These are phyloP conservation scores for Curvularia sp. DNA, from an alignment of 2,329 filamentous ascomycete species.

Conservation along the genomic window DNA sequence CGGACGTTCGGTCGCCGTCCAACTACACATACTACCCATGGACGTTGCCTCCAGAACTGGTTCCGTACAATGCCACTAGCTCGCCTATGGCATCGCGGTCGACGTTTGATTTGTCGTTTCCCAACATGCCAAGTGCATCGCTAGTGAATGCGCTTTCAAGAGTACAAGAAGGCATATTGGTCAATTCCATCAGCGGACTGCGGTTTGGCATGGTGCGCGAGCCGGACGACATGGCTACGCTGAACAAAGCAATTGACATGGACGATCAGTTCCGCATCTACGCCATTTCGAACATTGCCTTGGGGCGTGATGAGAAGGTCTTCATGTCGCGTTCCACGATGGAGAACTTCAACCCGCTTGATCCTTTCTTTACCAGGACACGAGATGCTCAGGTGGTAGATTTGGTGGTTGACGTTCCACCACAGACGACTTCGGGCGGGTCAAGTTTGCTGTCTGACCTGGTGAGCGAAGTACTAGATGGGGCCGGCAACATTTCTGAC, in stretches of 20 bases:
- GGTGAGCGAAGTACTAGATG: constrained; percentile 31
- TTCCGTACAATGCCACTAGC: constrained; percentile 80
- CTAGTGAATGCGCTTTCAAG: constrained; percentile 62
- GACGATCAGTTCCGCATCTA: constrained; percentile 71
- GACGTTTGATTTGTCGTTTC: constrained; percentile 74
- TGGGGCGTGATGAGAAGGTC: constrained; percentile 88
- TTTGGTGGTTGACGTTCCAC: constrained; percentile 67
- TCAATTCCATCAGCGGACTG: constrained; percentile 67
- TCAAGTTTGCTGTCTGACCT: constrained; percentile 30
- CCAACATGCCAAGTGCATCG: constrained; percentile 59
- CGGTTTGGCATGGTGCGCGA: constrained; percentile 73
- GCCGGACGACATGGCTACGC: constrained; percentile 51
- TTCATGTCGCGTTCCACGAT: constrained; percentile 76
- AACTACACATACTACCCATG: constrained; percentile 92
- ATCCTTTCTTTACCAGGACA: constrained; percentile 83
- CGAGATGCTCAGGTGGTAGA: constrained; percentile 77
- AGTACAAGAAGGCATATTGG: constrained; percentile 64
- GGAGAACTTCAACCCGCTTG: constrained; percentile 72
- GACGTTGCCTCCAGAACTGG: constrained; percentile 79
- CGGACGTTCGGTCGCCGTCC: constrained; percentile 65
- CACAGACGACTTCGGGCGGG: constrained; percentile 30
- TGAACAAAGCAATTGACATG: constrained; percentile 41
- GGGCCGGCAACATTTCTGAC: constrained; percentile 35
- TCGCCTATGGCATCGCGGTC: constrained; percentile 72
- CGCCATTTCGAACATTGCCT: constrained; percentile 77